Evolutionary conservation across 2,329 filamentous ascomycete genomes (phyloP).

Genomic region (Monilinia vaccinii-corymbosi): DNA sequence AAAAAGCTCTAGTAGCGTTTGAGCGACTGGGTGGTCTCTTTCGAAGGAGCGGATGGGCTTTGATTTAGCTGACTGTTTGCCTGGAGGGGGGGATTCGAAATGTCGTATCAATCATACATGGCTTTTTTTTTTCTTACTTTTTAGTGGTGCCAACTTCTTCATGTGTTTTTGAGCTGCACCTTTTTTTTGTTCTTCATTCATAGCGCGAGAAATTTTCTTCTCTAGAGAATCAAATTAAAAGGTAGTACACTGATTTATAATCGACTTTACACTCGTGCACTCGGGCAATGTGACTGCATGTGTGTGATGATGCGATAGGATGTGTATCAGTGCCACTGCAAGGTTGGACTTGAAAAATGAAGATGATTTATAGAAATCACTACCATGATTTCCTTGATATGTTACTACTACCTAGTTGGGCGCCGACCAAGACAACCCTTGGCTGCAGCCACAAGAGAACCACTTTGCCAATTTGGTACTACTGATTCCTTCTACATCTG

Average conservation of each 20-base stretch:
- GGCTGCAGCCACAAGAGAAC: background rate
- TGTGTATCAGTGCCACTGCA: background rate
- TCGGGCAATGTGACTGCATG: background rate
- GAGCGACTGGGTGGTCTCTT: conserved; percentile 28
- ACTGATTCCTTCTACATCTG: background rate
- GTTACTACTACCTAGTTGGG: background rate
- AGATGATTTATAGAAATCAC: background rate
- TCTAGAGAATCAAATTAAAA: conserved; percentile 17
- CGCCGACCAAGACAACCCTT: background rate
- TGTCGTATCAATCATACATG: conserved; percentile 28
- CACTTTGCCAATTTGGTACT: background rate
- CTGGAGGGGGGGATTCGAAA: conserved; percentile 24
- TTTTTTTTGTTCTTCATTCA: conserved; percentile 16
- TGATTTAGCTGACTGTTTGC: conserved; percentile 25
- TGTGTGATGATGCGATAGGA: background rate
- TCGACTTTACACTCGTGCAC: background rate
- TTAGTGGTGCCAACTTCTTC: conserved; percentile 12
- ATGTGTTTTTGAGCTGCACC: conserved; percentile 17
- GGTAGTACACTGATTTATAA: conserved; percentile 16
- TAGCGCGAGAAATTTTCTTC: conserved; percentile 18
- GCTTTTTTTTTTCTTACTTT: conserved; percentile 22
- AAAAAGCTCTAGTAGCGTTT: conserved; percentile 30
- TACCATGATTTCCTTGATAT: background rate
- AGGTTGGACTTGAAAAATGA: background rate
- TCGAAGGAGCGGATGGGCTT: conserved; percentile 22